Evolutionary conservation across 129 eudicot genomes (phyloP).

Genomic region (Oenanthe sinensis): DNA sequence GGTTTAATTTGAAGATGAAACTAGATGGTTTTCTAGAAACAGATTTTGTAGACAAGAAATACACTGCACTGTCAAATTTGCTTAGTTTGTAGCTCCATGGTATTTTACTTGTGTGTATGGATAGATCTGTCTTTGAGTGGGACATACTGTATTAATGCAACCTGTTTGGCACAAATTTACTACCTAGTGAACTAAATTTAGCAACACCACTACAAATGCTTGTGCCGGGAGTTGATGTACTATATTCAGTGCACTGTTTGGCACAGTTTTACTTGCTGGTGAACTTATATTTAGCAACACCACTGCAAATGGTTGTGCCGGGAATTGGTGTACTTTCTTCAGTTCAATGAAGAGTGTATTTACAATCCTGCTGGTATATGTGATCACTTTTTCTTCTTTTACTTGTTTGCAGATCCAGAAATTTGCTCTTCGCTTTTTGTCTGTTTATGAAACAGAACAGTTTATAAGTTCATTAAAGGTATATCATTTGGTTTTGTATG

Average conservation of each 20-base stretch:
- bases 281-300: not conserved
- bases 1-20: not conserved
- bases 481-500: constrained; percentile 6
- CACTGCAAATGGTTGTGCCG: not conserved
- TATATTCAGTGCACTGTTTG: not conserved
- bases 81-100: not conserved
- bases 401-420: constrained; percentile 61
- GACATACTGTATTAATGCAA: not conserved
- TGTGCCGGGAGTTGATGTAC: not conserved
- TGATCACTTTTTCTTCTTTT: constrained; percentile 9
- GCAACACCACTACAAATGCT: not conserved
- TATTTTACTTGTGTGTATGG: not conserved
- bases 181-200: not conserved
- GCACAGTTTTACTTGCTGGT: not conserved
- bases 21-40: not conserved
- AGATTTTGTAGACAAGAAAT: not conserved
- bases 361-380: not conserved
- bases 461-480: constrained; percentile 59
- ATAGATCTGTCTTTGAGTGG: not conserved
- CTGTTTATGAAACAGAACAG: constrained; percentile 37
- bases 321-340: not conserved
- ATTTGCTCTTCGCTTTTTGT: constrained; percentile 59
- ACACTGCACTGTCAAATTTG: not conserved
- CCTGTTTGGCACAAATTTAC: constrained; percentile 1
- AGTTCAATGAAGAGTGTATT: not conserved